Conservation (phyloP, 345 rosid genomes). For the Rubroshorea leprosula region DNA sequence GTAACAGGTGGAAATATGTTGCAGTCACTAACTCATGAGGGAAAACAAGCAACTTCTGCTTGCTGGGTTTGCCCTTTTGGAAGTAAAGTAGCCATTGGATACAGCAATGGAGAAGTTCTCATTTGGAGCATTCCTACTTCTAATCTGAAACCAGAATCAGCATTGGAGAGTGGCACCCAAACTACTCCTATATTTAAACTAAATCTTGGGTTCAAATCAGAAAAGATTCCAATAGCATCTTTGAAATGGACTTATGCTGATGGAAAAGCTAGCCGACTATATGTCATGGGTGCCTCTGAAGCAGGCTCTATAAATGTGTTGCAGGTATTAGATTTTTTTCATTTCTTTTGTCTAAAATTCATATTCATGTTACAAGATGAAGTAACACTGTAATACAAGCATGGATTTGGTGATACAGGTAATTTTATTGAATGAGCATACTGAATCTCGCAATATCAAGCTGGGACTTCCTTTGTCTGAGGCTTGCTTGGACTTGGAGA, state of each 20-base stretch:
- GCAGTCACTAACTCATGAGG: slow-evolving; percentile 47
- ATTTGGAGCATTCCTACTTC: slow-evolving; percentile 55
- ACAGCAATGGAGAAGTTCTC: slow-evolving; percentile 70
- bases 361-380: too few relatives aligned
- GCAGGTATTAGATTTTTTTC: slow-evolving; percentile 38
- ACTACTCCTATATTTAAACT: slow-evolving; percentile 53
- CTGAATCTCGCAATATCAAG: slow-evolving; percentile 74
- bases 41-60: slow-evolving; percentile 71
- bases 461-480: slow-evolving; percentile 68
- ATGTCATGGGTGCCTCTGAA: slow-evolving; percentile 53
- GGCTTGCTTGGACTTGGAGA: slow-evolving; percentile 69
- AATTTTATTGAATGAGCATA: slow-evolving; percentile 62
- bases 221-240: slow-evolving; percentile 61
- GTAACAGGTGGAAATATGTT: slow-evolving; percentile 50
- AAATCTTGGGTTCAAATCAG: slow-evolving; percentile 76
- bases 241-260: slow-evolving; percentile 67
- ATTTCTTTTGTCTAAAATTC: background rate
- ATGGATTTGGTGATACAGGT: slow-evolving; percentile 49
- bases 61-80: slow-evolving; percentile 89
- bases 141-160: slow-evolving; percentile 31
- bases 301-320: slow-evolving; percentile 41
- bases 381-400: too few relatives aligned
- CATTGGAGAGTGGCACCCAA: slow-evolving; percentile 36
- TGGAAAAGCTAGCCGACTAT: slow-evolving; percentile 71
- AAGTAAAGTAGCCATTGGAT: slow-evolving; percentile 77